Evolutionary conservation across 2,329 filamentous ascomycete genomes (phyloP), one percentile per base, ranked within the genome.

Genomic region (Claviceps purpurea): DNA sequence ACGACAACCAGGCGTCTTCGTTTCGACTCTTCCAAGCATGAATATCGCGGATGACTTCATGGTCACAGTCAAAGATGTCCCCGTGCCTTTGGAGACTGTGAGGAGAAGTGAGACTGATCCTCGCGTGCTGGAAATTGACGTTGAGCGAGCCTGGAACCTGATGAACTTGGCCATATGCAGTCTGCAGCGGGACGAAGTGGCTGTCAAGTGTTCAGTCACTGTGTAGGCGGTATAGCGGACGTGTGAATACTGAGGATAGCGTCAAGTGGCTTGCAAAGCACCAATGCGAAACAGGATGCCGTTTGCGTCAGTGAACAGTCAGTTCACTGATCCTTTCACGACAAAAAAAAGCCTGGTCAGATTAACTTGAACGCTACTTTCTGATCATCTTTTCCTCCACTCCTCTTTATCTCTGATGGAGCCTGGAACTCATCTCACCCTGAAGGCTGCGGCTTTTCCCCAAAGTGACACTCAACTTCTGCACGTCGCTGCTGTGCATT

Each of bases 81-180:
- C 85, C 0, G 76, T 96, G 3, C 85, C 89, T 0, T 61, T 72
- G 5, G 68, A 83, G 50, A 84, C 82, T 0, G 85, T 93, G 1
- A 72, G 68, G 34, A 69, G 83, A 47, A 80, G 74, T 50, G 65
- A 70, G 37, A 60, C 62, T n/a, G 70, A 79, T 53, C 59, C 65
- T 0, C 72, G 74, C 54, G 77, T 97, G 7, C 66, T 97, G 37
- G 82, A 88, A 58, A 77, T 97, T 52, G 87, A 97, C 70, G 66
- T 88, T 13, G 77, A 81, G 58, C 73, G 69, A 34, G 91, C 91
- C 1, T 97, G 89, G 89, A 76, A 77, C 46, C 80, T 87, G 60
- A 76, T 89, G 71, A 77, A 75, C 0, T n/a, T 43, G n/a, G 14
- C 45, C 26, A 18, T n/a, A 37, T 37, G 45, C 45, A 37, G 30